Evolutionary conservation across 805 yeast genomes (phyloP), one percentile per base, ranked within the genome.

Genomic region (Sungouiozyma intestinalis): DNA sequence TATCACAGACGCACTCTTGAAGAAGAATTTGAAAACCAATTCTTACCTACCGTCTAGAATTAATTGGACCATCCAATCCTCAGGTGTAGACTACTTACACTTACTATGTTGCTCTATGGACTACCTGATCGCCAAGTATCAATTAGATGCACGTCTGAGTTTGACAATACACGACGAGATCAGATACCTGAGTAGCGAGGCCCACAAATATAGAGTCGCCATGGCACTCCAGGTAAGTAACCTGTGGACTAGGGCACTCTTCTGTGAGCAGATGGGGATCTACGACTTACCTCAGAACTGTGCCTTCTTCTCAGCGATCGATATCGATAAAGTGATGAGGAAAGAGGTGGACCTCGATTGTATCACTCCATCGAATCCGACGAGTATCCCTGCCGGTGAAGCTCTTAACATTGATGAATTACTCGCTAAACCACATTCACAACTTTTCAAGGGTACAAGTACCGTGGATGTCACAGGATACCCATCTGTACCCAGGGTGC

Each of bases 11-110:
- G 95, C 97, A 0, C 66, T 92, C 44, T 72, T 74, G 50, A 72
- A 74, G 35, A 66, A 68, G 41, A 80, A 90, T 58, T 68, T 92
- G 51, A 76, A 75, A 35, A 66, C 75, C 33, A 75, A 75, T 47
- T 66, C 77, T 1, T 92, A 81, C 57, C 64, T 92, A 49, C 92
- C 98, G 0, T 86, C 96, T 1, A 65, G 99, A 53, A 81, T 88
- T 48, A 92, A 92, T 55, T 92, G 99, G 99, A 85, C 96, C 0
- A 92, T 92, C 57, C 99, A 92, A 60, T 85, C 96, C 17, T 85
- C 96, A 1, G 99, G 98, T 32, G 99, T 94, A 16, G 98, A 92
- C 59, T 92, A 94, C 55, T 68, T 92, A 40, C 99, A 92, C 58
- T 59, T 92, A 34, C 60, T 92, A 45, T 71, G 90, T 39, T 75